Percentiles rank a stretch among this genome's conserved stretches.
Conservation (phyloP, 257 asterid genomes). For the Solanum dulcamara region DNA sequence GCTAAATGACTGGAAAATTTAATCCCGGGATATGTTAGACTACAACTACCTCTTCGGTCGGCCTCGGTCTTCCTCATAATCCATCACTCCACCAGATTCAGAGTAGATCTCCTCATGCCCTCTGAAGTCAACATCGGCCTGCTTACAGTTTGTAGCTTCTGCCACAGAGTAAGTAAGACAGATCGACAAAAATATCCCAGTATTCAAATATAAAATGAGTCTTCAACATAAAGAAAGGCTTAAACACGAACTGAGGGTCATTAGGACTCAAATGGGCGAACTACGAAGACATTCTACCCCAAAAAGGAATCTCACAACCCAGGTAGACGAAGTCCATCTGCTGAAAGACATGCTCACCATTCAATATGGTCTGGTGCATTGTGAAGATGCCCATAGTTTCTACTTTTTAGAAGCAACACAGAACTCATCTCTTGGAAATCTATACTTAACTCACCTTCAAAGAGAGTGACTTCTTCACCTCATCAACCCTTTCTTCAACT, state of each 20-base stretch:
- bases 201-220: slow-evolving; percentile 18
- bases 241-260: neutral
- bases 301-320: neutral
- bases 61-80: slow-evolving; percentile 80
- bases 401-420: neutral
- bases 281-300: neutral
- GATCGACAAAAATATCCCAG: slow-evolving; percentile 63
- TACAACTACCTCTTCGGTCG: slow-evolving; percentile 75
- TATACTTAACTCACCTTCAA: slow-evolving; percentile 60
- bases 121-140: slow-evolving; percentile 69
- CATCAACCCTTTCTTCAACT: slow-evolving; percentile 71
- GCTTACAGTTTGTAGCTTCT: slow-evolving; percentile 93
- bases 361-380: neutral
- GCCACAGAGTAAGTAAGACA: slow-evolving; percentile 94
- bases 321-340: neutral
- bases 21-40: neutral
- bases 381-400: neutral
- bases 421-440: neutral
- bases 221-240: neutral
- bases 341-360: neutral
- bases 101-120: slow-evolving; percentile 83
- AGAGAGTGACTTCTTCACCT: slow-evolving; percentile 63
- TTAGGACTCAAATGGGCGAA: neutral
- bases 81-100: slow-evolving; percentile 97
- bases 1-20: slow-evolving; percentile 1